A percentile compares a stretch with the other conserved stretches of the same genome.
phyloP scores from a whole-genome alignment of 1,139 yeast genomes.

The Geotrichum macrosporum region DNA sequence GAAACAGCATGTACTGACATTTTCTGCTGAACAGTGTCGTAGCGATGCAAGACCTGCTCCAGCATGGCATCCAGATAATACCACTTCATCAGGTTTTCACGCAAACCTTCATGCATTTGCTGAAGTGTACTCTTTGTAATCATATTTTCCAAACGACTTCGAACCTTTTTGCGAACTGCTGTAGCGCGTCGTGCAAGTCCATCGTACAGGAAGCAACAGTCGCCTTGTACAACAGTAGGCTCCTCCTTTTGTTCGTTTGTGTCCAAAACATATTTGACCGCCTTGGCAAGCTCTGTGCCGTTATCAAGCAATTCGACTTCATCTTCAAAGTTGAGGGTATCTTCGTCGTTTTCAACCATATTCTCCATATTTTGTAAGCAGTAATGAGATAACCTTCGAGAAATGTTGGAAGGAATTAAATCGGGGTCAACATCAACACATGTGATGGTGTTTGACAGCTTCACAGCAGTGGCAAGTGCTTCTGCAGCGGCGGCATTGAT shows the following conservation, averaged over 20 bases:
- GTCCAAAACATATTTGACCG: conserved; percentile 32
- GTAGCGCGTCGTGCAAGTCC: conserved; percentile 32
- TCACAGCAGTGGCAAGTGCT: conserved; percentile 66
- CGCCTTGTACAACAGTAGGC: conserved; percentile 17
- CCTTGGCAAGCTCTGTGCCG: conserved; percentile 32
- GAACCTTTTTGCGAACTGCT: conserved; percentile 32
- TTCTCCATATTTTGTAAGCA: conserved; percentile 77
- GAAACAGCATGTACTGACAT: not conserved
- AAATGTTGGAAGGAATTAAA: conserved; percentile 66
- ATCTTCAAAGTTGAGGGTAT: conserved; percentile 39
- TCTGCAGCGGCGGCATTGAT: conserved; percentile 59
- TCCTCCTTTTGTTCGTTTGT: conserved; percentile 25
- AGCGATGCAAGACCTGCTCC: conserved; percentile 32
- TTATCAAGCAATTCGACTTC: conserved; percentile 30
- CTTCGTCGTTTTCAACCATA: conserved; percentile 31
- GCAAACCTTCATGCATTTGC: conserved; percentile 1
- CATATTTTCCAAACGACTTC: conserved; percentile 30
- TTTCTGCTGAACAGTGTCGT: conserved; percentile 21
- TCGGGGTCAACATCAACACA: conserved; percentile 70
- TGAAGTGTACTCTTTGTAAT: conserved; percentile 19
- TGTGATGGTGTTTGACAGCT: conserved; percentile 57
- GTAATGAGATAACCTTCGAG: conserved; percentile 74
- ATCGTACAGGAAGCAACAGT: conserved; percentile 25
- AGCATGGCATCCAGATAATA: conserved; percentile 36
- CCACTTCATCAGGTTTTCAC: conserved; percentile 32